A percentile compares a stretch with the other conserved stretches of the same genome.
Conservation (phyloP, 164 flowering plant species). For the Nymphaea thermarum region DNA sequence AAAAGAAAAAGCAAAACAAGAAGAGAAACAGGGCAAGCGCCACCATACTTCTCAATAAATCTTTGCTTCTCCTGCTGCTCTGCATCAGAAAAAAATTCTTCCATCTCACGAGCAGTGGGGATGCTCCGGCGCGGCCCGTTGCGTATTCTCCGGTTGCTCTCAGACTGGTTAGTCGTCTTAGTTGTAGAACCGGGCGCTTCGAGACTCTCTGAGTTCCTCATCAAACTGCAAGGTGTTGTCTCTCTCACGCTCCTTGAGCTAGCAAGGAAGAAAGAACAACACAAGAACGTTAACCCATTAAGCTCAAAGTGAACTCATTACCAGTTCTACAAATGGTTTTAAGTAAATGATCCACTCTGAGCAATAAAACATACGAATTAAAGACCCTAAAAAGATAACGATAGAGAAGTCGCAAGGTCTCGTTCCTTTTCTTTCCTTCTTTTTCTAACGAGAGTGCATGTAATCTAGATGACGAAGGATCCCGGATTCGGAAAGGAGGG, state of each 20-base stretch:
- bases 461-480: background rate
- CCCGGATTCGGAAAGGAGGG: background rate
- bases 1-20: background rate
- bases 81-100: slow-evolving; percentile 62
- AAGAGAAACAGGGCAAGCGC: too few relatives aligned
- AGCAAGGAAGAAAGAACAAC: background rate
- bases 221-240: slow-evolving; percentile 71
- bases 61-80: slow-evolving; percentile 51
- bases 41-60: slow-evolving; percentile 52
- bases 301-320: background rate
- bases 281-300: background rate
- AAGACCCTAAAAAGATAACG: background rate
- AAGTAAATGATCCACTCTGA: too few relatives aligned
- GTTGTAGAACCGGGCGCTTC: slow-evolving; percentile 64
- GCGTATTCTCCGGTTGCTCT: slow-evolving; percentile 19
- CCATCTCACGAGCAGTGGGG: slow-evolving; percentile 58
- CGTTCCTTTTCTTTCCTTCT: background rate
- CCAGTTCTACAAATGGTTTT: background rate
- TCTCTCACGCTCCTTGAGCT: slow-evolving; percentile 52
- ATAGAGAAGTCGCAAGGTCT: background rate
- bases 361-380: background rate
- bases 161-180: slow-evolving; percentile 15
- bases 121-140: slow-evolving; percentile 23
- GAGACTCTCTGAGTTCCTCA: slow-evolving; percentile 29
- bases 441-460: background rate